Evolutionary conservation across 768 basidiomycete genomes (phyloP), one percentile per base, ranked within the genome.

Genomic region (Leucocoprinus leucothites): DNA sequence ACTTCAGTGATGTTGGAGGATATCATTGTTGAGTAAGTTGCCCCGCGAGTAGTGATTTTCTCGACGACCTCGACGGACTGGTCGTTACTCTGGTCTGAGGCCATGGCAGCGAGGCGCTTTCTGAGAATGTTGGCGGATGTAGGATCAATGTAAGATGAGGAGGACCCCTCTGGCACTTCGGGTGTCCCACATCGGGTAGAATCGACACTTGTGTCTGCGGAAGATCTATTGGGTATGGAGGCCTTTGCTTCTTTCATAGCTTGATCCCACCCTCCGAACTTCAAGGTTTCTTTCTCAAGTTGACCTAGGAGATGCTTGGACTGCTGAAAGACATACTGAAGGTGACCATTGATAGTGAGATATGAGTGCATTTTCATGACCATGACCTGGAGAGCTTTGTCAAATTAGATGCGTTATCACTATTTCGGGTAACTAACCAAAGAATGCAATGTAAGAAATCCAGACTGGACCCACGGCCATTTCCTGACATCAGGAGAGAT

Each of bases 341-440:
- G 82, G 61, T 91, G 85, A 4, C 96, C 93, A 64, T 98, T 98
- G 41, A 88, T 81, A 19, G 86, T 80, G 68, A 90, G 82, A 70
- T 98, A 99, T 3, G 94, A 97, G 69, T 99, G 95, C 78, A 96
- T 87, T 72, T 97, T 91, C 92, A 94, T 94, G 62, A 94, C 81
- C 86, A 94, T 86, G 57, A 87, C 82, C 82, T 86, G 48, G 14
- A 9, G 5, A 18, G 2, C 38, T n/a, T 38, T 21, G 16, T 43
- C 25, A 25, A 16, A 47, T 48, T 36, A 19, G 40, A 19, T 28
- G 9, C 16, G 9, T 9, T 8, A 40, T 16, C 14, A 7, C 19
- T n/a, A 2, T n/a, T 31, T 1, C 41, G 18, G 19, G n/a, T 7
- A 38, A 71, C 82, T 52, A 58, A 86, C 91, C 19, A 98, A 74